Evolutionary conservation across 2,329 filamentous ascomycete species (phyloP), one percentile per base, ranked within the genome.

Genomic region (Colletotrichum eremochloae): DNA sequence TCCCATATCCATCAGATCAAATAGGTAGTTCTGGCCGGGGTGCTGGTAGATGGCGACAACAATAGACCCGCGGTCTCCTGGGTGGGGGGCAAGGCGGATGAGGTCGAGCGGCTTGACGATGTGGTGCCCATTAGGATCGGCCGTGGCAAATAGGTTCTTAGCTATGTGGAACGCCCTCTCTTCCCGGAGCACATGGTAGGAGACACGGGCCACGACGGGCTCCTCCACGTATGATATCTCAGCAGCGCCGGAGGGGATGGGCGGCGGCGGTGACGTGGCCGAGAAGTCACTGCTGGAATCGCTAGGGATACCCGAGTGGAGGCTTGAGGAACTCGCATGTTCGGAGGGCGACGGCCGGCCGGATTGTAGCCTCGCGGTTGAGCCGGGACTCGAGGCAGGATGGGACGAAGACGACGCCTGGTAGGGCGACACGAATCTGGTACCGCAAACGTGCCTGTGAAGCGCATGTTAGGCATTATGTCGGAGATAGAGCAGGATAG

Each of bases 161-260:
- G 92, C 90, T 75, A 96, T 93, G 77, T 97, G 93, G 78, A 93
- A 98, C 69, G 96, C 92, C 74, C 95, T 88, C 84, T 98, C 95
- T 76, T 98, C 90, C 9, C 95, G 91, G 64, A 97, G 85, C 20
- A 92, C 88, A 82, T 97, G 94, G 74, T 90, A 92, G 0, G 95
- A 97, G 56, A 98, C 87, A 31, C 94, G 91, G 55, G 95, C 96
- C 38, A 97, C 86, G 7, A 98, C 91, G 9, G 88, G 87, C 73
- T 90, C 87, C 81, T 90, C 92, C 56, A 89, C 77, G 73, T 87
- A 88, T 53, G 86, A 84, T 74, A 86, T 82, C 77, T 91, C 86
- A 78, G 76, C 82, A 50, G 82, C 84, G 1, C 83, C 78, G 67
- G 81, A 76, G 65, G 68, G 78, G 38, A 60, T 64, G 77, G 75